Percentiles rank a stretch among this genome's conserved stretches.
Evolutionary conservation across 768 basidiomycete genomes (phyloP).

Genomic region (Clitopilus passeckerianus): DNA sequence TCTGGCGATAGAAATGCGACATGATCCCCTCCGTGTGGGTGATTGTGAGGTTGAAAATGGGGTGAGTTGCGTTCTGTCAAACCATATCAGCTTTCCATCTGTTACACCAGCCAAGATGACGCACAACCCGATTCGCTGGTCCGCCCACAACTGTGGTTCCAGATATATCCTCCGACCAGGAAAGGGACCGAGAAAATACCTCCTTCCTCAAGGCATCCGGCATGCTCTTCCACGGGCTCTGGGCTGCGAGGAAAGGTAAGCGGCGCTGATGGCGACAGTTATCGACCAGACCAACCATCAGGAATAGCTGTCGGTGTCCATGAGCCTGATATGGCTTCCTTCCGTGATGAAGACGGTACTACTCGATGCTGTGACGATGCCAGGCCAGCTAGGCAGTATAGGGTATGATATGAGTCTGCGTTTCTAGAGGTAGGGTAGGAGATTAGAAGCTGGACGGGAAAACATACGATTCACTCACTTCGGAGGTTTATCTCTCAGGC

Average conservation of each 20-base stretch:
- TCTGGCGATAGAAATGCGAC: slow-evolving; percentile 67
- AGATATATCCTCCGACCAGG: slow-evolving; percentile 70
- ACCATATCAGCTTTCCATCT: neutral
- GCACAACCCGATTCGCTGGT: slow-evolving; percentile 55
- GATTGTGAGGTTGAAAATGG: slow-evolving; percentile 70
- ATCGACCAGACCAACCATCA: neutral
- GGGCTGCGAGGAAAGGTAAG: slow-evolving; percentile 17
- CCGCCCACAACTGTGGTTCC: slow-evolving; percentile 53
- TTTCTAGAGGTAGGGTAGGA: slow-evolving; percentile 34
- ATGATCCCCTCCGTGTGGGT: slow-evolving; percentile 65
- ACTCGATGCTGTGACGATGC: slow-evolving; percentile 85
- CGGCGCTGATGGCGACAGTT: neutral
- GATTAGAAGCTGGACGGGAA: neutral
- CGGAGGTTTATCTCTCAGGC: slow-evolving; percentile 91
- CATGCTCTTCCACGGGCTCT: slow-evolving; percentile 27
- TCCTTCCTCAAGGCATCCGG: slow-evolving; percentile 16
- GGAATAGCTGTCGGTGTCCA: slow-evolving; percentile 27
- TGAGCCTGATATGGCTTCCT: slow-evolving; percentile 22
- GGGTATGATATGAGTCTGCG: slow-evolving; percentile 94
- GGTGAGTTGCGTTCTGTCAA: slow-evolving; percentile 74
- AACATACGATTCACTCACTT: slow-evolving; percentile 48
- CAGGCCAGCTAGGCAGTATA: slow-evolving; percentile 89
- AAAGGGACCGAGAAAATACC: slow-evolving; percentile 50
- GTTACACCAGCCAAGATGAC: slow-evolving; percentile 17
- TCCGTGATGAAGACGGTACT: slow-evolving; percentile 34